Conservation (phyloP, 306 rosid genomes). For the Trifolium subterraneum region DNA sequence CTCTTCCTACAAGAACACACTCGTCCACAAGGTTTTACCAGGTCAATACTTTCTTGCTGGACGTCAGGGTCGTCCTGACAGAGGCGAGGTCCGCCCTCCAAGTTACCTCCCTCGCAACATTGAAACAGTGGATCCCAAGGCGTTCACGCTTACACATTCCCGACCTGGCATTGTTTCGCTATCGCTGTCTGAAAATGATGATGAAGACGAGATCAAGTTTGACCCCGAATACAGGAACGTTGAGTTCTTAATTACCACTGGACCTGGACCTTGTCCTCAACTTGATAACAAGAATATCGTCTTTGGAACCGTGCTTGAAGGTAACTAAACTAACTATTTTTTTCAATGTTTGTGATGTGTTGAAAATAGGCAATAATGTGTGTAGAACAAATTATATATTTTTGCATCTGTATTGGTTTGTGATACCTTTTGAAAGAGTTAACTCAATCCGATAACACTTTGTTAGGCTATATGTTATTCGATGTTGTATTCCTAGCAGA, state of each 20-base stretch:
- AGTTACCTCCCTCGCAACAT: slow-evolving; percentile 59
- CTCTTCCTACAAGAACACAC: slow-evolving; percentile 72
- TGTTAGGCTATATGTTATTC: neutral
- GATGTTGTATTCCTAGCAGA: too few species aligned
- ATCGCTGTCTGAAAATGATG: slow-evolving; percentile 78
- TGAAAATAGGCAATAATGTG: neutral
- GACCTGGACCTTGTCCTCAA: slow-evolving; percentile 89
- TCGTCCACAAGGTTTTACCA: slow-evolving; percentile 75
- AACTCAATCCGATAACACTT: neutral
- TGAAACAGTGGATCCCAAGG: slow-evolving; percentile 67
- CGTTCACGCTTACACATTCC: slow-evolving; percentile 75
- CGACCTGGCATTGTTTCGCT: slow-evolving; percentile 79
- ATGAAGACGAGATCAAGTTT: slow-evolving; percentile 71
- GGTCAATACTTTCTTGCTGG: slow-evolving; percentile 86
- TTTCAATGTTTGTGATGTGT: neutral
- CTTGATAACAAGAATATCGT: slow-evolving; percentile 81
- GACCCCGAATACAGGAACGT: slow-evolving; percentile 76
- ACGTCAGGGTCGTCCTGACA: slow-evolving; percentile 80
- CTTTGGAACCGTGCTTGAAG: slow-evolving; percentile 88
- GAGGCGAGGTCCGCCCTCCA: slow-evolving; percentile 84
- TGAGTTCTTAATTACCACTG: slow-evolving; percentile 86
- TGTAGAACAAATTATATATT: too few species aligned
- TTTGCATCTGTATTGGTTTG: too few species aligned
- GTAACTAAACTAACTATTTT: slow-evolving; percentile 37
- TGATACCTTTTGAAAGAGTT: too few species aligned